Base-by-base conservation (phyloP, 495 filamentous ascomycete species). In the Glarea lozoyensis region DNA sequence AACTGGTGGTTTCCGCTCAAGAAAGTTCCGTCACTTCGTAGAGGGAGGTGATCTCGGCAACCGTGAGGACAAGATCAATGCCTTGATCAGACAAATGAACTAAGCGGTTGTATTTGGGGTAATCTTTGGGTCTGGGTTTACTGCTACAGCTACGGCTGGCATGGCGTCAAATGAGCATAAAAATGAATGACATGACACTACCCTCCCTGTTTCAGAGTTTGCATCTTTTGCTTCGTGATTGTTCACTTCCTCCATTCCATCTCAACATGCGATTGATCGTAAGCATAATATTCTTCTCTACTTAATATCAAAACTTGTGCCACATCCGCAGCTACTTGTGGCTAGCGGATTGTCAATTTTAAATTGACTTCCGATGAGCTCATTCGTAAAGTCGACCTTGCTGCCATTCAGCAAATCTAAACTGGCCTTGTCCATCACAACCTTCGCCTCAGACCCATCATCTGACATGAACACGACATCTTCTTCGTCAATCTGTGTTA, bases 1-100 rank as follows among this genome's bases (percentile, higher is more conserved):
- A 58, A 98, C 71, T 50, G 93, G 92, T 61, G 90, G 93, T 40
- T 98, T 98, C 84, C 76, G 83, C 62, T 68, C 81, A 43, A 77
- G 92, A 66, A 98, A 97, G 76, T 97, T 97, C 84, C 88, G 87
- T 76, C 93, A 98, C 76, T 98, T 86, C 77, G 85, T 98, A 54
- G 85, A 97, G 80, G 92, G 92, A 69, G 44, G 43, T 78, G 92
- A 98, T 69, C 72, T 89, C 54, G 92, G 92, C 68, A 95, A 97
- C 78, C 79, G 92, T 57, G 92, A 98, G 73, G 90, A 98, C 56
- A 85, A 95, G 75, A 97, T 98, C 79, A 98, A 98, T 74, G 68
- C 61, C 57, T 79, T 98, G 60, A 84, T 98, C 73, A 77, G 86
- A 66, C 84, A 94, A 76, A 98, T 98, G 93, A 98, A 97, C 80